Conservation (phyloP, 176 grass and related monocot genomes). For the Oryza longistaminata region DNA sequence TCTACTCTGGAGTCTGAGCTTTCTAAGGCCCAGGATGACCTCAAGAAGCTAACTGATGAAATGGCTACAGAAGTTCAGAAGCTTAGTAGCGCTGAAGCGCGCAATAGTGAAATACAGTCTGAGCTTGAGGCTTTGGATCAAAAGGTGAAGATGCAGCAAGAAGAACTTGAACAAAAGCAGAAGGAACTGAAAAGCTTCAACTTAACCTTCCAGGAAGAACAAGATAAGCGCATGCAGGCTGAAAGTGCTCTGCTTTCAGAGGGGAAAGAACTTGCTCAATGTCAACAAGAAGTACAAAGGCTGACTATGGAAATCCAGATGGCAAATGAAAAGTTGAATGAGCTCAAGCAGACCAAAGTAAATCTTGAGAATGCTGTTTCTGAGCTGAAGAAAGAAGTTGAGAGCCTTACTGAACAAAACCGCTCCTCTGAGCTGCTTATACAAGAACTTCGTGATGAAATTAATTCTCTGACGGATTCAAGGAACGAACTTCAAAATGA, state of each 20-base stretch:
- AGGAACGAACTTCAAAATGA: conserved; percentile 63
- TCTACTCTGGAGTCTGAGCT: conserved; percentile 64
- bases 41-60: conserved; percentile 75
- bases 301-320: conserved; percentile 56
- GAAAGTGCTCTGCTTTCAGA: conserved; percentile 58
- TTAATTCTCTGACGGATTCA: conserved; percentile 48
- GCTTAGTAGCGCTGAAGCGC: conserved; percentile 63
- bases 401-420: conserved; percentile 61
- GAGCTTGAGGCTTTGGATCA: conserved; percentile 61
- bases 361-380: conserved; percentile 57
- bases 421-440: conserved; percentile 51
- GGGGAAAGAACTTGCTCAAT: conserved; percentile 44
- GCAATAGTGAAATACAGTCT: conserved; percentile 54
- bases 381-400: conserved; percentile 66
- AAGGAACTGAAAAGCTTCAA: conserved; percentile 59
- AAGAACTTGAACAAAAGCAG: conserved; percentile 64
- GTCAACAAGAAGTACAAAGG: conserved; percentile 54
- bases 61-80: conserved; percentile 63
- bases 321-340: conserved; percentile 48
- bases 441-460: conserved; percentile 53
- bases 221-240: conserved; percentile 49
- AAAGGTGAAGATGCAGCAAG: conserved; percentile 61
- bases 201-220: conserved; percentile 55
- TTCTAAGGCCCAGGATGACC: conserved; percentile 53
- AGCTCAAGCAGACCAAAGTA: conserved; percentile 48